These are phyloP conservation scores for Ophiobolus disseminans DNA, from an alignment of 2,329 filamentous ascomycete genomes.

Conservation along the genomic window DNA sequence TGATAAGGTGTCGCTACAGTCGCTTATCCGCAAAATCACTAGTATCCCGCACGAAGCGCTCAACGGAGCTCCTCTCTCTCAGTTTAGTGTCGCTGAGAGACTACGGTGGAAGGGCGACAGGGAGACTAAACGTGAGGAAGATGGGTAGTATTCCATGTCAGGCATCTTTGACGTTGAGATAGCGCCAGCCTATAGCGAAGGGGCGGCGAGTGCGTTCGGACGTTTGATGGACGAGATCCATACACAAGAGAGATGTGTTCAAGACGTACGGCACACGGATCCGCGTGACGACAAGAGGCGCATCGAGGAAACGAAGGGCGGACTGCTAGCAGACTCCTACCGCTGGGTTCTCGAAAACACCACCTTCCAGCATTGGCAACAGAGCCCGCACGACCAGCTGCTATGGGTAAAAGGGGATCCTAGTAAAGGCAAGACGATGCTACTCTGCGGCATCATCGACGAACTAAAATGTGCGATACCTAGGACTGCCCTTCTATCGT, in stretches of 20 bases:
- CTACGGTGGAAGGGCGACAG: neutral
- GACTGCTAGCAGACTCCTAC: no score
- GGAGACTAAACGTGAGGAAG: slow-evolving; percentile 4
- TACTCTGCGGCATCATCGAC: no score
- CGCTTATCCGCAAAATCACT: neutral
- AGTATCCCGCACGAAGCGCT: neutral
- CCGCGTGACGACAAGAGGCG: neutral
- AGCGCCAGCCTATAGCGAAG: slow-evolving; percentile 12
- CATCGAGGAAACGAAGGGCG: no score
- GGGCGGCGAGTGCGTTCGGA: no score
- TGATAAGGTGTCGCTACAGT: slow-evolving; percentile 1
- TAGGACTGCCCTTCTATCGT: no score
- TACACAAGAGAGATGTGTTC: slow-evolving; percentile 3
- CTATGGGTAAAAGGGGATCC: no score
- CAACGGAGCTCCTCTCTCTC: neutral
- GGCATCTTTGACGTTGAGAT: slow-evolving; percentile 19
- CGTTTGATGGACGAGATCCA: slow-evolving; percentile 17
- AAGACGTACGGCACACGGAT: neutral
- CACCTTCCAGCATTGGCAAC: slow-evolving; percentile 25
- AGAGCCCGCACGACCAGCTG: slow-evolving; percentile 11
- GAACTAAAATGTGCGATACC: no score
- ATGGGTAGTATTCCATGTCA: slow-evolving; percentile 12
- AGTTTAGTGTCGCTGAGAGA: neutral
- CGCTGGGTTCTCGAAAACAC: slow-evolving; percentile 7
- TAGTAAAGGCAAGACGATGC: no score